Percentiles rank a stretch among this genome's conserved stretches.
These are phyloP conservation scores for Cladosporium sp. DNA, from an alignment of 2,329 filamentous ascomycete species.

Conservation along the genomic window DNA sequence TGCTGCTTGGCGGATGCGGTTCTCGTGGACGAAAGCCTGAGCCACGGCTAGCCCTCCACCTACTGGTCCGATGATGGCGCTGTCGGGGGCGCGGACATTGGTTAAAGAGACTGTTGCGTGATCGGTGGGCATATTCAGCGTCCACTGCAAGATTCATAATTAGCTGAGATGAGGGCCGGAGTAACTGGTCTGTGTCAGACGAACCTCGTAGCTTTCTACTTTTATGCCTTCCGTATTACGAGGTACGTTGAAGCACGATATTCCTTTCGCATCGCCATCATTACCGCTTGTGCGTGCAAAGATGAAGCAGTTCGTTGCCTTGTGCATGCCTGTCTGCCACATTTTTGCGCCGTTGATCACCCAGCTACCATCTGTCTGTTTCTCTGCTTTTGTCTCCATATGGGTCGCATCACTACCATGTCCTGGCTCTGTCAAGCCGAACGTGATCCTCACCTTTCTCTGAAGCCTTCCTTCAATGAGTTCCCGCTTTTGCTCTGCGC, in stretches of 20 bases:
- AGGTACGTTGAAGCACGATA: conserved; percentile 63
- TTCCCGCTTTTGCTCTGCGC: conserved; percentile 52
- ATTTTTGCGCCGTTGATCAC: conserved; percentile 61
- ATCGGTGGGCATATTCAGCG: conserved; percentile 67
- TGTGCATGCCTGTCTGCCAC: conserved; percentile 66
- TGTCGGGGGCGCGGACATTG: conserved; percentile 58
- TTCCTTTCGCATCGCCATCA: conserved; percentile 55
- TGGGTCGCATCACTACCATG: conserved; percentile 65
- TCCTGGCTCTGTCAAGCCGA: conserved; percentile 62
- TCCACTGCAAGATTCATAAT: conserved; percentile 46
- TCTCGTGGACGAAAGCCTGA: conserved; percentile 66
- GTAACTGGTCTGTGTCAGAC: neutral
- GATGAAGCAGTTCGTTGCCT: conserved; percentile 61
- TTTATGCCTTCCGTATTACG: conserved; percentile 53
- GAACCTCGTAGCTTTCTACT: conserved; percentile 55
- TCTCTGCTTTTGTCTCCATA: conserved; percentile 57
- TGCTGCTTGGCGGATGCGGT: conserved; percentile 64
- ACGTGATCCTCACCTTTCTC: conserved; percentile 58
- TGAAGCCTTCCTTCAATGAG: conserved; percentile 55
- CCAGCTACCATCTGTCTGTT: conserved; percentile 51
- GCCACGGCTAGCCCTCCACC: conserved; percentile 60
- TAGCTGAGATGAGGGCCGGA: neutral
- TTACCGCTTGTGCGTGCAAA: conserved; percentile 60
- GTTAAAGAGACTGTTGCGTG: conserved; percentile 61
- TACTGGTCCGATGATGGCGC: conserved; percentile 53